Evolutionary conservation across 441 rosid genomes (phyloP).

Genomic region (Euphorbia corollata): DNA sequence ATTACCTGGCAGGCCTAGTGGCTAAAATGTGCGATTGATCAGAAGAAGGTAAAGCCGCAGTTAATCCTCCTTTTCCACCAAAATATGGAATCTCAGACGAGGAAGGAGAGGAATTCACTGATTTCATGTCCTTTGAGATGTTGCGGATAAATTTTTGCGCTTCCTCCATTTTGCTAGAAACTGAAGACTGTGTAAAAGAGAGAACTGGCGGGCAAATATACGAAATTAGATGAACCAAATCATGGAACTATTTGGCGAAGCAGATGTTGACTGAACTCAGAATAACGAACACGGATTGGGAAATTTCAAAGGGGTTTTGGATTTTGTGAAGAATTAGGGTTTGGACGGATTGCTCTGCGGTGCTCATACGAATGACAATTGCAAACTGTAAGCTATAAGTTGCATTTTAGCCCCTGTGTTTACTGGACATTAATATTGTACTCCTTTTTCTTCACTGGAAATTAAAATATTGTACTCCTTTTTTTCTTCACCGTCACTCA

Average conservation of each 20-base stretch:
- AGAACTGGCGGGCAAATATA: neutral
- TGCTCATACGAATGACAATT: no score
- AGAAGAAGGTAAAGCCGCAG: slow-evolving; percentile 37
- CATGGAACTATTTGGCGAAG: neutral
- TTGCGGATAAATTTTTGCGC: slow-evolving; percentile 36
- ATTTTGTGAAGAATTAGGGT: neutral
- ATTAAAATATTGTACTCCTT: no score
- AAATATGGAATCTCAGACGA: slow-evolving; percentile 27
- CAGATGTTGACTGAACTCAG: neutral
- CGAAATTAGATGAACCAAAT: neutral
- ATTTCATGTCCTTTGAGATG: slow-evolving; percentile 35
- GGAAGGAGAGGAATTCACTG: slow-evolving; percentile 32
- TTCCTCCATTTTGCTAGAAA: slow-evolving; percentile 45
- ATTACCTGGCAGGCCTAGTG: slow-evolving; percentile 49
- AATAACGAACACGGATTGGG: neutral
- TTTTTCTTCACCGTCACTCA: no score
- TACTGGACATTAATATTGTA: no score
- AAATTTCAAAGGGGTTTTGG: slow-evolving; percentile 3
- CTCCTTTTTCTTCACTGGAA: no score
- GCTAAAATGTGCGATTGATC: slow-evolving; percentile 41
- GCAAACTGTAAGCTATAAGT: no score
- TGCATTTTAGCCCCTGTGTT: no score
- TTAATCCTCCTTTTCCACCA: slow-evolving; percentile 24
- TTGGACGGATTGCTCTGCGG: neutral
- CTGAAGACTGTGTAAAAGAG: slow-evolving; percentile 1